Base-by-base conservation (phyloP, 192 early-diverging fungal genomes). In the Backusella mclennaniae region DNA sequence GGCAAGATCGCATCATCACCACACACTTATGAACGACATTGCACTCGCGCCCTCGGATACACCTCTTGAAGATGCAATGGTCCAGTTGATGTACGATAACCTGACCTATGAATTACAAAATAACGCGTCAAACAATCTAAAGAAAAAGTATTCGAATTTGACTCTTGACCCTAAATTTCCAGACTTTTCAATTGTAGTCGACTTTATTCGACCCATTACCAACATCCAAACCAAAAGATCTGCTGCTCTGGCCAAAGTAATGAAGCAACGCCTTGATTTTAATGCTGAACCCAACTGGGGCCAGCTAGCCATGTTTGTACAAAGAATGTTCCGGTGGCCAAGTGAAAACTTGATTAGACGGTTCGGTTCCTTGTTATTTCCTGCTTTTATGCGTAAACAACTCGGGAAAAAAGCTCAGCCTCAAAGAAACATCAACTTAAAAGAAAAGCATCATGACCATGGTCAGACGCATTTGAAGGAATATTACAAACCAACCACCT, bases 21-120 rank as follows among this genome's bases (percentile, higher is more conserved):
- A 35, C 6, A 42, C 19, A 19, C 42, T 82, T 9, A 35, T 82
- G 67, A 26, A 78, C n/a, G 73, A 41, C 7, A 75, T 78, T n/a
- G 41, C 38, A 35, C 38, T 56, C 26, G 19, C 42, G 0, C 33
- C 66, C 49, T 1, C 11, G 15, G 67, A 44, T 14, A 6, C 26
- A 17, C 31, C 39, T 35, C 56, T 52, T 23, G 44, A 66, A 26
- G 67, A 76, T 59, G 26, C 26, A 11, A 44, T 44, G 21, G 71
- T 73, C 2, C 39, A 67, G 15, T 6, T 35, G 17, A 23, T 75
- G 33, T 67, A 29, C 23, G 73, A 75, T 19, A 33, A 42, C n/a
- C 56, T 67, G 3, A 41, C 53, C 15, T 75, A 42, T 21, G 41
- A 68, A n/a, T 15, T 53, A 19, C 33, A 52, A 19, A 59, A 46